Conservation (phyloP, 345 rosid genomes). For the Dipteronia dyeriana region DNA sequence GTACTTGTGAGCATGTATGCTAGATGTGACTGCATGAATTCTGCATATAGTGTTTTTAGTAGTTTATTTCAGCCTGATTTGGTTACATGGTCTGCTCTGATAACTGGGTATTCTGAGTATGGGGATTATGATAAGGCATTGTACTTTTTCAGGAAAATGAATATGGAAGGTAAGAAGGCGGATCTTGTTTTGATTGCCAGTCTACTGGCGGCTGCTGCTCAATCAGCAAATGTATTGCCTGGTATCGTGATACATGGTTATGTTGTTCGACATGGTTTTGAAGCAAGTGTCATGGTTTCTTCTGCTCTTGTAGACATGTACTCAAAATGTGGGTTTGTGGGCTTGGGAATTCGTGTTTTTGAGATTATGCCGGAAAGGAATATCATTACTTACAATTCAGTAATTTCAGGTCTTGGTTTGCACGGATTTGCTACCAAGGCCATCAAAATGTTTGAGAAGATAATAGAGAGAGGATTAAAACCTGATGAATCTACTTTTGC, state of each 20-base stretch:
- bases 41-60: conserved; percentile 52
- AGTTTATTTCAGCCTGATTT: conserved; percentile 60
- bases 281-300: conserved; percentile 55
- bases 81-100: conserved; percentile 76
- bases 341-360: conserved; percentile 50
- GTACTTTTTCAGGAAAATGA: conserved; percentile 47
- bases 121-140: conserved; percentile 57
- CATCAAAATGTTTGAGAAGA: conserved; percentile 58
- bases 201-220: conserved; percentile 62
- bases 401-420: conserved; percentile 70
- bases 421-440: conserved; percentile 67
- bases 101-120: conserved; percentile 64
- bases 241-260: conserved; percentile 65
- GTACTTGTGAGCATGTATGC: conserved; percentile 74
- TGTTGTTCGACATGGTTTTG: conserved; percentile 58
- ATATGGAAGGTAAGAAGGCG: conserved; percentile 45
- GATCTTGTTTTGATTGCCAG: conserved; percentile 63
- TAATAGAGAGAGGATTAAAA: conserved; percentile 44
- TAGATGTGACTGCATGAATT: conserved; percentile 57
- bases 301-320: conserved; percentile 84
- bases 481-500: conserved; percentile 79
- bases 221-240: conserved; percentile 43
- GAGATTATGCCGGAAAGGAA: conserved; percentile 43
- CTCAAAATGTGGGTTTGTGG: conserved; percentile 69
- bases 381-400: conserved; percentile 63